Percentiles rank a stretch among this genome's conserved stretches.
Conservation (phyloP, 106 monocot genomes). For the Triglochin maritima region DNA sequence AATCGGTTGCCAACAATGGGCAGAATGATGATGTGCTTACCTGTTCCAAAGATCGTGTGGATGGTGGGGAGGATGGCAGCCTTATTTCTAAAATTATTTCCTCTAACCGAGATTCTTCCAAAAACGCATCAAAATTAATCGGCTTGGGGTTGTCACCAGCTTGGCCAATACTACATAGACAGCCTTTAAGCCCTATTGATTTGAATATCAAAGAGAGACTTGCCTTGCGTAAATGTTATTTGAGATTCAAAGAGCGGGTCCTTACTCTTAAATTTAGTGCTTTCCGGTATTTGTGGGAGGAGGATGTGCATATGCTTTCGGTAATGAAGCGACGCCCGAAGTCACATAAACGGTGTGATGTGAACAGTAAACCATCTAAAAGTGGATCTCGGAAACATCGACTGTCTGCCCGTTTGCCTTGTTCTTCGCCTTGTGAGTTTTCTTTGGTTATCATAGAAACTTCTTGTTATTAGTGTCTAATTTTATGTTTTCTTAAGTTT, state of each 20-base stretch:
- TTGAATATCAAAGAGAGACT: constrained; percentile 33
- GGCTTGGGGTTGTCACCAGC: constrained; percentile 7
- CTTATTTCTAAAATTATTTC: constrained; percentile 27
- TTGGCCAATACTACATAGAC: constrained; percentile 9
- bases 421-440: constrained; percentile 42
- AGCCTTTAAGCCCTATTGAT: constrained; percentile 15
- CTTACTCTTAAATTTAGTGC: constrained; percentile 61
- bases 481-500: background rate
- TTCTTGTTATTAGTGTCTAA: background rate
- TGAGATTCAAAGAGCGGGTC: constrained; percentile 57
- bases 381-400: constrained; percentile 37
- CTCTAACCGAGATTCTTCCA: constrained; percentile 35
- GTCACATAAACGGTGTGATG: constrained; percentile 46
- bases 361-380: constrained; percentile 25
- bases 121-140: constrained; percentile 27
- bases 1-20: background rate
- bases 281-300: constrained; percentile 64
- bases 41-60: background rate
- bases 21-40: background rate
- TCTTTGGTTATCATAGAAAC: background rate
- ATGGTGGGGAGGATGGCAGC: background rate
- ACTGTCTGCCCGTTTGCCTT: constrained; percentile 29
- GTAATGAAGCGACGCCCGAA: constrained; percentile 45
- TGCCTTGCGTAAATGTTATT: constrained; percentile 15
- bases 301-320: constrained; percentile 51